Percentiles rank a stretch among this genome's conserved stretches.
Evolutionary conservation across 169 alveolate genomes (phyloP).

Genomic region (Plasmodium gallinaceum): DNA sequence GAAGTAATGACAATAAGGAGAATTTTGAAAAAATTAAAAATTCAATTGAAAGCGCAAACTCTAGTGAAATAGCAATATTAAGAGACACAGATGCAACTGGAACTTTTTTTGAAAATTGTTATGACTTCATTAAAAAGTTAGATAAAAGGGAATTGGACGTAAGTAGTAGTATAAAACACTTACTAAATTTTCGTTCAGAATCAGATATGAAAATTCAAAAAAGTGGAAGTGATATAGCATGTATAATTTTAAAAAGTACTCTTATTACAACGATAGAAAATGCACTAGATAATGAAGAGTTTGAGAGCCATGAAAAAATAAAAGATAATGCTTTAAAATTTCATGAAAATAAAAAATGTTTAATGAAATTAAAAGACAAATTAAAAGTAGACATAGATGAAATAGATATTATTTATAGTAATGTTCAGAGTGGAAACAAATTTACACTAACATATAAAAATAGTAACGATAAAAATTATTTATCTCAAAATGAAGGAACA

Average conservation of each 20-base stretch:
- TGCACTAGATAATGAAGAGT: constrained; percentile 84
- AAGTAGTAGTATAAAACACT: constrained; percentile 10
- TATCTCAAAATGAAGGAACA: constrained; percentile 85
- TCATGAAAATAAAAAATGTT: constrained; percentile 79
- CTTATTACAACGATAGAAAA: constrained; percentile 85
- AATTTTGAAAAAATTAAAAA: constrained; percentile 45
- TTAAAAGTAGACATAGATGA: constrained; percentile 79
- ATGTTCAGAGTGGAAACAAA: constrained; percentile 86
- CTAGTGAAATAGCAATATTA: constrained; percentile 35
- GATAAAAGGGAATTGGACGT: constrained; percentile 41
- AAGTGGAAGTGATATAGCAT: constrained; percentile 83
- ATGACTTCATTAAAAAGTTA: constrained; percentile 29
- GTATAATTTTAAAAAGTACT: constrained; percentile 82
- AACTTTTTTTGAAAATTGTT: constrained; percentile 52
- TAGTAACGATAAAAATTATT: constrained; percentile 79
- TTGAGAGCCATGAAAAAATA: constrained; percentile 80
- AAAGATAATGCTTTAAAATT: constrained; percentile 80
- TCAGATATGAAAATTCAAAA: constrained; percentile 78
- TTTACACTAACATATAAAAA: constrained; percentile 81
- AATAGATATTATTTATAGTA: constrained; percentile 84
- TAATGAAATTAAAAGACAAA: constrained; percentile 82
- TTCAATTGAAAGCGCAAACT: neutral
- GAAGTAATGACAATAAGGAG: constrained; percentile 30
- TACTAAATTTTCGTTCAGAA: constrained; percentile 58
- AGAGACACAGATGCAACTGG: constrained; percentile 71